phyloP scores from a whole-genome alignment of 805 yeast genomes.

The Nakazawaea ishiwadae region DNA sequence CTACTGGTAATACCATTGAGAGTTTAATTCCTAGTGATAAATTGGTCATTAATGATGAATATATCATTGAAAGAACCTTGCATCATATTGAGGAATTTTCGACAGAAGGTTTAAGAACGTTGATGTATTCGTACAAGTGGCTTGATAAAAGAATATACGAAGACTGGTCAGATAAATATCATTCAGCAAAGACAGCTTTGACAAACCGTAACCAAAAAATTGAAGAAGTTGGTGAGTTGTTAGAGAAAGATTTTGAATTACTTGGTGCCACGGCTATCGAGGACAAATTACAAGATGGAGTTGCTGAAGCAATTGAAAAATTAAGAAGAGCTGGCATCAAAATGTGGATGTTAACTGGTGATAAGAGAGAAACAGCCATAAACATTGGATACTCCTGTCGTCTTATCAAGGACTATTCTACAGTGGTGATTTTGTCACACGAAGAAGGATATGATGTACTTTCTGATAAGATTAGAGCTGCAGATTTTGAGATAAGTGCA shows the following conservation, averaged over 20 bases:
- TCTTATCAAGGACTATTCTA: constrained; percentile 87
- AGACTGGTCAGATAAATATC: constrained; percentile 63
- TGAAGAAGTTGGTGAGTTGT: constrained; percentile 64
- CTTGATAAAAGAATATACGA: constrained; percentile 53
- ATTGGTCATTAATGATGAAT: constrained; percentile 66
- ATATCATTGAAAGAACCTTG: constrained; percentile 74
- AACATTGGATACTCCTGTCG: constrained; percentile 95
- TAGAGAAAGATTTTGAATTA: constrained; percentile 67
- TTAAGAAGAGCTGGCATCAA: constrained; percentile 89
- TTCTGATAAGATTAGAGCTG: constrained; percentile 64
- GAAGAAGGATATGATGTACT: constrained; percentile 44
- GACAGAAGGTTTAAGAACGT: constrained; percentile 89
- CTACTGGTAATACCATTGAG: not conserved
- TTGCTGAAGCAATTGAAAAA: constrained; percentile 89
- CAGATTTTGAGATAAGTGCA: constrained; percentile 65
- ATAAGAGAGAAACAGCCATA: constrained; percentile 95
- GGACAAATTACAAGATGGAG: constrained; percentile 96
- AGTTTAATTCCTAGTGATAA: constrained; percentile 44
- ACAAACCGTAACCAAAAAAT: constrained; percentile 60
- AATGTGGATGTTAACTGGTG: constrained; percentile 99
- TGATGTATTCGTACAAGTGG: constrained; percentile 79
- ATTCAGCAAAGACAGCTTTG: constrained; percentile 73
- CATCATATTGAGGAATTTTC: constrained; percentile 93
- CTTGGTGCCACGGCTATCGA: constrained; percentile 96
- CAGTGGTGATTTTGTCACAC: constrained; percentile 62